These are phyloP conservation scores for Carallia pectinifolia DNA, from an alignment of 345 rosid species.

Conservation along the genomic window DNA sequence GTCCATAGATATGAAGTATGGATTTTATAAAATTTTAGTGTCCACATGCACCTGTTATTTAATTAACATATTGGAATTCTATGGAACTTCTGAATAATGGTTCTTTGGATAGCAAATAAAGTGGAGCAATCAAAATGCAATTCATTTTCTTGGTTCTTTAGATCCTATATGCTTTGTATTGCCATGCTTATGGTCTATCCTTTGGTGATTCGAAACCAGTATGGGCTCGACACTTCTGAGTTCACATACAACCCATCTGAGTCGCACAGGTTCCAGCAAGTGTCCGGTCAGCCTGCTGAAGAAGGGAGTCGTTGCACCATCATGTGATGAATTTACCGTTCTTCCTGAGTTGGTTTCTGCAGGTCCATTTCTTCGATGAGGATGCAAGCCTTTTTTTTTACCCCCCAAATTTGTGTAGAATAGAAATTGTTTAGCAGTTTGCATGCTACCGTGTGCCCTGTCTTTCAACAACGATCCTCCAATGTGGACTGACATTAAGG, in stretches of 20 bases:
- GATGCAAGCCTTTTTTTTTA: slow-evolving; percentile 23
- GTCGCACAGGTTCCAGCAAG: slow-evolving; percentile 73
- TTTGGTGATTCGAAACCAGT: slow-evolving; percentile 46
- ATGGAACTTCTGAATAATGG: too few species aligned
- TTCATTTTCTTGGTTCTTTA: too few species aligned
- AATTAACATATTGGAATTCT: too few species aligned
- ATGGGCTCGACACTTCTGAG: slow-evolving; percentile 88
- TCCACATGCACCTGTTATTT: too few species aligned
- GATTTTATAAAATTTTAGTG: too few species aligned
- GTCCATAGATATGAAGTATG: too few species aligned
- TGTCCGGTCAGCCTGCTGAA: slow-evolving; percentile 57
- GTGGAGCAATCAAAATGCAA: too few species aligned
- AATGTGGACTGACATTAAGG: too few species aligned
- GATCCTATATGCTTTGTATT: neutral
- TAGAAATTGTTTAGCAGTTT: slow-evolving; percentile 27
- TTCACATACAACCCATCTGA: slow-evolving; percentile 92
- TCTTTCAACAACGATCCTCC: too few species aligned
- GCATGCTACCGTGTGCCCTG: neutral
- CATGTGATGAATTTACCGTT: slow-evolving; percentile 43
- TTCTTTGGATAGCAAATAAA: too few species aligned
- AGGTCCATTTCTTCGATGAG: neutral
- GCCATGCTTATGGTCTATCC: neutral
- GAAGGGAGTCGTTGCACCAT: slow-evolving; percentile 86
- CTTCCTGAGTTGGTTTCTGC: slow-evolving; percentile 8
- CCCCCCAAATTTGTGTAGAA: slow-evolving; percentile 26